These are phyloP conservation scores for Xylariaceae sp. DNA, from an alignment of 2,329 filamentous ascomycete species.

Conservation along the genomic window DNA sequence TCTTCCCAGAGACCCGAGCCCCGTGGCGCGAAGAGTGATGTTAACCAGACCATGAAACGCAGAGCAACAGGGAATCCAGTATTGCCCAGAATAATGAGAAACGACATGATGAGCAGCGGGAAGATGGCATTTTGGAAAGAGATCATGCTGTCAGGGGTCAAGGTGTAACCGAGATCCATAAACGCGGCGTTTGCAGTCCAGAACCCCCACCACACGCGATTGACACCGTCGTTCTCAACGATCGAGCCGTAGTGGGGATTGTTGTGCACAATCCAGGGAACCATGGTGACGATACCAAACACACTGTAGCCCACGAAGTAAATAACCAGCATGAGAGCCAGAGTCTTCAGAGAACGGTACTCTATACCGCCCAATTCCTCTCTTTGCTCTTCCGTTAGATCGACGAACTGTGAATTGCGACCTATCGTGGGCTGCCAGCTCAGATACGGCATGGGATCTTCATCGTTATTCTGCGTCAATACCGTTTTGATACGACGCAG, in stretches of 20 bases:
- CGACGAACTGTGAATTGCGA: slow-evolving; percentile 87
- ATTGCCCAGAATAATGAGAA: slow-evolving; percentile 90
- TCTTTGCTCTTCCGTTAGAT: slow-evolving; percentile 81
- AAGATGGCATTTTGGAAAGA: slow-evolving; percentile 76
- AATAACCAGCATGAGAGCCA: slow-evolving; percentile 68
- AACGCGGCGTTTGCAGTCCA: slow-evolving; percentile 86
- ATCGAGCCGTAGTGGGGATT: slow-evolving; percentile 57
- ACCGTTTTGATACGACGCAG: slow-evolving; percentile 51
- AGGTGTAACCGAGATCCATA: slow-evolving; percentile 88
- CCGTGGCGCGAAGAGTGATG: slow-evolving; percentile 60
- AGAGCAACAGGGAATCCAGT: slow-evolving; percentile 95
- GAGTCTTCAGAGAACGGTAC: slow-evolving; percentile 82
- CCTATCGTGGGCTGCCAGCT: slow-evolving; percentile 91
- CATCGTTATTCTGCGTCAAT: slow-evolving; percentile 49
- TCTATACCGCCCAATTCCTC: slow-evolving; percentile 96
- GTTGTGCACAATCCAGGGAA: slow-evolving; percentile 72
- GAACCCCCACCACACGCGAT: slow-evolving; percentile 82
- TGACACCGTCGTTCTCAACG: slow-evolving; percentile 57
- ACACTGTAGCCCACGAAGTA: slow-evolving; percentile 85
- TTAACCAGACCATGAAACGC: slow-evolving; percentile 83
- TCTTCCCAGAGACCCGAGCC: slow-evolving; percentile 79
- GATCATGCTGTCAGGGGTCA: slow-evolving; percentile 91
- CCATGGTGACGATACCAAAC: slow-evolving; percentile 65
- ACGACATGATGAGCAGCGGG: slow-evolving; percentile 70
- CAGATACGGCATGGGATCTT: slow-evolving; percentile 71